phyloP scores from a whole-genome alignment of 139 green algal genomes.

The Gonium pectorale region DNA sequence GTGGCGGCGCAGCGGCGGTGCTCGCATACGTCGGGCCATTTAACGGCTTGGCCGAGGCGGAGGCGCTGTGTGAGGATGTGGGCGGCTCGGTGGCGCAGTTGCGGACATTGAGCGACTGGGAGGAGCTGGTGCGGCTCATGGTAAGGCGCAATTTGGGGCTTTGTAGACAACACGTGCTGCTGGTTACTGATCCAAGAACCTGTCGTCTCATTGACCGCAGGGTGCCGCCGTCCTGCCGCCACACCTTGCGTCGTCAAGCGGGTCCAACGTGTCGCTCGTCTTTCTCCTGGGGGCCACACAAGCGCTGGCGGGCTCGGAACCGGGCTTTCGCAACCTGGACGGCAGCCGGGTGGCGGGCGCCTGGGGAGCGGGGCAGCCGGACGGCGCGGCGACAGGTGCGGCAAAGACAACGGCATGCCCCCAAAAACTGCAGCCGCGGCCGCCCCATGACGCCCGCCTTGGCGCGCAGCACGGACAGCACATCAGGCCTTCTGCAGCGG shows the following conservation, averaged over 20 bases:
- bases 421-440: no score
- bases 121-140: slow-evolving; percentile 5
- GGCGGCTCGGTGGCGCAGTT: slow-evolving; percentile 20
- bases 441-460: no score
- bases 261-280: not conserved
- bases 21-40: not conserved
- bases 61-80: not conserved
- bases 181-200: no score
- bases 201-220: not conserved
- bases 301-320: not conserved
- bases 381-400: not conserved
- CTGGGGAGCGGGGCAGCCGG: slow-evolving; percentile 5
- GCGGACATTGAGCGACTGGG: not conserved
- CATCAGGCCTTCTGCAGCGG: no score
- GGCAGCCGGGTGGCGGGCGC: slow-evolving; percentile 1
- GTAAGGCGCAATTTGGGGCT: no score
- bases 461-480: no score
- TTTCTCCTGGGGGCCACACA: slow-evolving; percentile 14
- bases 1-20: not conserved
- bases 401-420: no score
- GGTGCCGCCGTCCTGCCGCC: slow-evolving; percentile 9
- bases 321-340: slow-evolving; percentile 18
- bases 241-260: not conserved
- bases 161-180: no score
- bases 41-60: not conserved